These are phyloP conservation scores for Fusarium ramigenum DNA, from an alignment of 2,329 filamentous ascomycete species.

Conservation along the genomic window DNA sequence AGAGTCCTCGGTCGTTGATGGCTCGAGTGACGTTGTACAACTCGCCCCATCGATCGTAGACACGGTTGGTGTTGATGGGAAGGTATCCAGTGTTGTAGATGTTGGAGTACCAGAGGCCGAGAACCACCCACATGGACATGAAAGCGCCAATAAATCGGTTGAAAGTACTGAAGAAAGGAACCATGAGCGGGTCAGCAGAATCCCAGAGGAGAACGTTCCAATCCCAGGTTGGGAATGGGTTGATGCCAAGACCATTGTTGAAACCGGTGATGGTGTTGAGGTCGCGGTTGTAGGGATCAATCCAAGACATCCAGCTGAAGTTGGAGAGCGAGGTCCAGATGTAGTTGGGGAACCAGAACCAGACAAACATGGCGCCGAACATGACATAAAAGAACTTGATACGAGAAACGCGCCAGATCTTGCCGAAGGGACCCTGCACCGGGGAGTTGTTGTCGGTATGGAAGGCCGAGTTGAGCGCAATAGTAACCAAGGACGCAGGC, in stretches of 20 bases:
- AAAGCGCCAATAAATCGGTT: constrained; percentile 70
- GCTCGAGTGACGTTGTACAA: constrained; percentile 58
- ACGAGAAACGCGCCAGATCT: constrained; percentile 57
- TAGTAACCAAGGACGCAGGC: constrained; percentile 65
- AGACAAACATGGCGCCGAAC: constrained; percentile 64
- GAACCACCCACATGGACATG: constrained; percentile 62
- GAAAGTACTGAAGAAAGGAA: constrained; percentile 67
- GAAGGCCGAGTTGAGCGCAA: constrained; percentile 63
- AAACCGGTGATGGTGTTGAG: constrained; percentile 56
- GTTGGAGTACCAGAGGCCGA: constrained; percentile 67
- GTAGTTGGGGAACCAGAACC: constrained; percentile 67
- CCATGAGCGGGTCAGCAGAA: constrained; percentile 56
- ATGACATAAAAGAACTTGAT: constrained; percentile 62
- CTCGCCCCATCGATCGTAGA: constrained; percentile 59
- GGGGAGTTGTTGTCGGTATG: constrained; percentile 56
- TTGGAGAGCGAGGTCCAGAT: constrained; percentile 61
- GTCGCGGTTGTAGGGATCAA: constrained; percentile 56
- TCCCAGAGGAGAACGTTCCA: constrained; percentile 59
- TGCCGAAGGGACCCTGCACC: constrained; percentile 55
- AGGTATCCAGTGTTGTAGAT: constrained; percentile 66
- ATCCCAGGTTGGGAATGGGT: constrained; percentile 58
- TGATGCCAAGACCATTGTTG: constrained; percentile 57
- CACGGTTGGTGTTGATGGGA: constrained; percentile 61
- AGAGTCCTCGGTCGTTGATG: constrained; percentile 55
- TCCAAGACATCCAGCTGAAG: constrained; percentile 68